These are phyloP conservation scores for Beauveria sp. DNA, from an alignment of 2,329 filamentous ascomycete genomes.

Conservation along the genomic window DNA sequence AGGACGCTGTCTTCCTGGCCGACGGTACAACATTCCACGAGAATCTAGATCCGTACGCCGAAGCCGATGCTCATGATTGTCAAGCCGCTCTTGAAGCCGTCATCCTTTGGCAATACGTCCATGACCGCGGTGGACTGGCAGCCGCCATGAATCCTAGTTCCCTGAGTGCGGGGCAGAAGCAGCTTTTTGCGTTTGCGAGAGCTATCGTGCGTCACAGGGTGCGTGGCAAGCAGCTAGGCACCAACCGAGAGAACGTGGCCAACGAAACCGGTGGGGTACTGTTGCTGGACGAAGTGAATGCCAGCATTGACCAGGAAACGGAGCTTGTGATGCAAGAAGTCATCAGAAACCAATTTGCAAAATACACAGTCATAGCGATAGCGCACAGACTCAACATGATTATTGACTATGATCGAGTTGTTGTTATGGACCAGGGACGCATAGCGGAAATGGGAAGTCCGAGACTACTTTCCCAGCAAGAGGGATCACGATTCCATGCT, in stretches of 20 bases:
- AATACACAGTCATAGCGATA: conserved; percentile 5
- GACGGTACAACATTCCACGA: not conserved
- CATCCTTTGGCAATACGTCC: not conserved
- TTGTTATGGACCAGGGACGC: conserved; percentile 5
- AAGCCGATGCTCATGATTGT: not conserved
- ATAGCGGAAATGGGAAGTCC: not conserved
- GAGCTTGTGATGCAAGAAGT: conserved; percentile 7
- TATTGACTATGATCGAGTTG: conserved; percentile 3
- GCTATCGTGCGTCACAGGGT: no score
- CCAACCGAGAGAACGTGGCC: no score
- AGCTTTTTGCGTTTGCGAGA: conserved; percentile 3
- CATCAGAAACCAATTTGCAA: not conserved
- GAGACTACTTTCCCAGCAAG: not conserved
- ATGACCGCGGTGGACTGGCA: not conserved
- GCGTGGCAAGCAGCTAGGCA: no score
- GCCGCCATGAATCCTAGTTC: not conserved
- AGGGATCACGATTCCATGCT: not conserved
- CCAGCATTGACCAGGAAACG: conserved; percentile 5
- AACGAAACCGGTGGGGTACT: not conserved
- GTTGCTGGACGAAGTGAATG: conserved; percentile 9
- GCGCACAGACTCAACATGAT: conserved; percentile 4
- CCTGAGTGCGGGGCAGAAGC: conserved; percentile 6
- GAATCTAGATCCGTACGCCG: not conserved
- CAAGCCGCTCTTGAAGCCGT: not conserved
- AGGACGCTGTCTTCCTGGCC: conserved; percentile 13